A percentile compares a stretch with the other conserved stretches of the same genome.
These are phyloP conservation scores for Fusarium sp. DNA, from an alignment of 2,329 filamentous ascomycete genomes.

Conservation along the genomic window DNA sequence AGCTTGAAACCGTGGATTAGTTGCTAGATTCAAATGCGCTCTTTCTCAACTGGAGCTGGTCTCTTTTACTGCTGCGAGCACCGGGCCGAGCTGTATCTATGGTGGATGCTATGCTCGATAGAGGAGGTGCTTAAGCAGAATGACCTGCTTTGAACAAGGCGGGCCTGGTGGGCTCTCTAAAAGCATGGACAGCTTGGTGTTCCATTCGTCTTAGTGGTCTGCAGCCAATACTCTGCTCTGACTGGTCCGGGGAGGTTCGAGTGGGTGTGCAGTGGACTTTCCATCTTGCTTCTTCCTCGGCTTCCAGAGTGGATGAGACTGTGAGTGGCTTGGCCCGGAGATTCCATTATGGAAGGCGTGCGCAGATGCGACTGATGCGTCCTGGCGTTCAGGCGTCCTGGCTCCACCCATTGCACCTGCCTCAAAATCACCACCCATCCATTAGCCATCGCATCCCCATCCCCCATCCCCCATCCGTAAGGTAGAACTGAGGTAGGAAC, in stretches of 20 bases:
- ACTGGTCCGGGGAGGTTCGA: conserved; percentile 33
- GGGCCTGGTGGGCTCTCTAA: conserved; percentile 33
- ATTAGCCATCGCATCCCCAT: conserved; percentile 9
- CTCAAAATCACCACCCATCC: conserved; percentile 39
- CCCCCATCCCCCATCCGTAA: conserved; percentile 30
- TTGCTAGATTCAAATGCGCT: neutral
- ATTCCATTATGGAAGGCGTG: conserved; percentile 41
- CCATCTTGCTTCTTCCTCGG: conserved; percentile 48
- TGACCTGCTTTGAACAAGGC: conserved; percentile 36
- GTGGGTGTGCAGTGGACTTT: conserved; percentile 45
- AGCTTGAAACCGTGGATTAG: conserved; percentile 16
- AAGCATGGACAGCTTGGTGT: conserved; percentile 33
- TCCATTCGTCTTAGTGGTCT: conserved; percentile 35
- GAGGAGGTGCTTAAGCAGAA: conserved; percentile 44
- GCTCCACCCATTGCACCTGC: conserved; percentile 36
- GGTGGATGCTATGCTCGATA: conserved; percentile 41
- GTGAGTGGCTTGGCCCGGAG: conserved; percentile 44
- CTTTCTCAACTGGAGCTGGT: conserved; percentile 9
- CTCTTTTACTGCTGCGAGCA: conserved; percentile 13
- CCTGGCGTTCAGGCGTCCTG: conserved; percentile 1
- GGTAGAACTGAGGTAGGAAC: conserved; percentile 1
- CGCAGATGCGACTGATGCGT: conserved; percentile 16
- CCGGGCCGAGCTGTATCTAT: neutral
- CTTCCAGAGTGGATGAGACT: conserved; percentile 36
- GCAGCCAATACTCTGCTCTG: conserved; percentile 2